Evolutionary conservation across 768 basidiomycete species (phyloP).

Genomic region (Hortiboletus campestris): DNA sequence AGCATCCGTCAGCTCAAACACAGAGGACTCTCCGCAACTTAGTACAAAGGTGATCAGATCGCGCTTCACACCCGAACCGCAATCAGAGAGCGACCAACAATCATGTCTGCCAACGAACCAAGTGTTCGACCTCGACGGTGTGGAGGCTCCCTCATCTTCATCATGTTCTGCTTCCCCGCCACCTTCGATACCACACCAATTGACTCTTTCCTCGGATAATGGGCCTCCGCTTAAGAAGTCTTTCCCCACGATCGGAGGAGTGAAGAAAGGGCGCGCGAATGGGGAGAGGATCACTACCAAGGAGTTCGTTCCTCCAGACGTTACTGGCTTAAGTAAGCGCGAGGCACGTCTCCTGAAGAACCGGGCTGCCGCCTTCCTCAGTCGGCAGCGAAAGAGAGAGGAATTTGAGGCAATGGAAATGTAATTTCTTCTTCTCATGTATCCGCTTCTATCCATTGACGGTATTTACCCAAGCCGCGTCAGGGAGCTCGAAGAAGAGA

Average conservation of each 20-base stretch:
- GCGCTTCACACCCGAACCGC: conserved; percentile 44
- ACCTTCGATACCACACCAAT: conserved; percentile 31
- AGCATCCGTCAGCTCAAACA: conserved; percentile 42
- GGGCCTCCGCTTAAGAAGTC: conserved; percentile 34
- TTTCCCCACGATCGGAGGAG: conserved; percentile 43
- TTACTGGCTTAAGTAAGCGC: conserved; percentile 83
- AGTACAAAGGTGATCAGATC: conserved; percentile 50
- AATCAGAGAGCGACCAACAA: conserved; percentile 43
- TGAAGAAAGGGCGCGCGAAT: conserved; percentile 48
- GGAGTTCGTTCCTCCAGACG: conserved; percentile 87
- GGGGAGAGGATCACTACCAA: conserved; percentile 59
- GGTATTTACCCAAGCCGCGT: conserved; percentile 57
- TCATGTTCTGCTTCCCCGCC: conserved; percentile 30
- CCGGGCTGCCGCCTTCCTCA: conserved; percentile 88
- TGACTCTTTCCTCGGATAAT: conserved; percentile 35
- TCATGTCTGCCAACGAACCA: conserved; percentile 69
- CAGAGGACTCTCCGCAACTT: conserved; percentile 46
- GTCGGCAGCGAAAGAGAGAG: conserved; percentile 87
- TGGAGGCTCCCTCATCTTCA: conserved; percentile 34
- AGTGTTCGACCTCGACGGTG: conserved; percentile 56
- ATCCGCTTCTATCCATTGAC: conserved; percentile 15
- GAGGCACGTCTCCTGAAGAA: conserved; percentile 92
- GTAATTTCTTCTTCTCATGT: conserved; percentile 48
- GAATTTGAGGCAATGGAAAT: conserved; percentile 90
- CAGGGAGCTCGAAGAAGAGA: conserved; percentile 81